Conservation (phyloP, 768 basidiomycete species). For the Suillus tomentosus region DNA sequence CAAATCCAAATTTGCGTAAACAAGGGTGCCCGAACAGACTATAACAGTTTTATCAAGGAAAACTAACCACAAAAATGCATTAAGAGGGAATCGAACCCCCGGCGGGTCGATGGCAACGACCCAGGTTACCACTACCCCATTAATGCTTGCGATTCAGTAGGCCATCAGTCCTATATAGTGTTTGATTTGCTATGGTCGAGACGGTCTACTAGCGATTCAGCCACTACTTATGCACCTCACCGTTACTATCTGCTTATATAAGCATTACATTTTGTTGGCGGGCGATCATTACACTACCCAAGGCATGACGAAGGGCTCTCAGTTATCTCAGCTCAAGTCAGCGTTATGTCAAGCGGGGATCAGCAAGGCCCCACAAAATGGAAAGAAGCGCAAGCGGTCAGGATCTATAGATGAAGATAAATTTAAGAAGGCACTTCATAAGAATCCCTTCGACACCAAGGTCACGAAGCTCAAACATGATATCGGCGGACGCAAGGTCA, state of each 20-base stretch:
- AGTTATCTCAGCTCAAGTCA: constrained; percentile 87
- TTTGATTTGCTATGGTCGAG: no score
- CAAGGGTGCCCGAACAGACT: no score
- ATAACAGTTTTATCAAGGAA: no score
- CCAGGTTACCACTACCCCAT: constrained; percentile 38
- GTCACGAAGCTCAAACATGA: constrained; percentile 92
- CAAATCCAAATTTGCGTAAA: no score
- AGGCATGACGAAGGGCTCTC: constrained; percentile 80
- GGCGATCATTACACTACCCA: neutral
- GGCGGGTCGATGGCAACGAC: constrained; percentile 57
- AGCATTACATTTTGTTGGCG: neutral
- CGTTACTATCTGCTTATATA: neutral
- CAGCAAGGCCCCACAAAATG: constrained; percentile 53
- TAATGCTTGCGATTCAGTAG: constrained; percentile 18
- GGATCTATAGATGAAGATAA: constrained; percentile 72
- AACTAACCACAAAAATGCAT: constrained; percentile 42
- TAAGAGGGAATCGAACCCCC: constrained; percentile 81
- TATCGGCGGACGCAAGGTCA: constrained; percentile 85
- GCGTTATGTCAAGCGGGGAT: constrained; percentile 82
- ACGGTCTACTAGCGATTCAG: no score
- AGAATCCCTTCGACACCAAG: constrained; percentile 91
- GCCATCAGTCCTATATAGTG: neutral
- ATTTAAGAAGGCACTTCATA: constrained; percentile 60
- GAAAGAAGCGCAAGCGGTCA: constrained; percentile 70
- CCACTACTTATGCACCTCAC: no score